Evolutionary conservation across 768 basidiomycete genomes (phyloP), one percentile per base, ranked within the genome.

Genomic region (Tephrocybe rancida): DNA sequence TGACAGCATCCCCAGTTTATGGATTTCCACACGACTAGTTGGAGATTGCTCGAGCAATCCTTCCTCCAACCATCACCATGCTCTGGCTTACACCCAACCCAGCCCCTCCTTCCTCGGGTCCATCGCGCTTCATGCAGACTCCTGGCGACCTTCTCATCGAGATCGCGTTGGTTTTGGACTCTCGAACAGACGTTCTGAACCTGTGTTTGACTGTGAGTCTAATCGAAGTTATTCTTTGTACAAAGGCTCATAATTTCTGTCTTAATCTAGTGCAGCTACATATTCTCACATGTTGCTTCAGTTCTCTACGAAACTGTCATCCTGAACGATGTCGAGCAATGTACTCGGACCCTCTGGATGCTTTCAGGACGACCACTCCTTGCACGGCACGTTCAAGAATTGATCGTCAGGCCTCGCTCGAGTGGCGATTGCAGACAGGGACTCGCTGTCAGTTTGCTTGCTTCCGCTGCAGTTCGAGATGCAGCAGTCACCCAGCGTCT

Each of bases 71-170:
- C 19, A 44, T 21, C 42, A 55, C 10, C 37, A 61, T 61, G 61
- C 47, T 59, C 48, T 57, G 52, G 52, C 21, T 26, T n/a, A 13
- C 18, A 11, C 16, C 24, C 43, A 44, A 24, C 7, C 9, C 54
- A 21, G 8, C 26, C 24, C 21, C 27, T 42, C 43, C 11, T 7
- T 1, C 29, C 19, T 24, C 29, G 14, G 25, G 48, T 24, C 37
- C 37, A 47, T 56, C 54, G 16, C 29, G 21, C 3, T 34, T 58
- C 9, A 41, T n/a, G 13, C 38, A 52, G n/a, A 38, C 67, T 7
- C 88, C 88, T 0, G 75, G 74, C 27, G 89, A 91, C 66, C 64
- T 90, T 41, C 73, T 90, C 38, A 78, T 88, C 39, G 87, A 90
- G 64, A 79, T 90, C 45, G 81, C 86, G 0, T 65, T 67, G 22